Conservation (phyloP, 148 eudicot genomes). For the Spergularia marina region DNA sequence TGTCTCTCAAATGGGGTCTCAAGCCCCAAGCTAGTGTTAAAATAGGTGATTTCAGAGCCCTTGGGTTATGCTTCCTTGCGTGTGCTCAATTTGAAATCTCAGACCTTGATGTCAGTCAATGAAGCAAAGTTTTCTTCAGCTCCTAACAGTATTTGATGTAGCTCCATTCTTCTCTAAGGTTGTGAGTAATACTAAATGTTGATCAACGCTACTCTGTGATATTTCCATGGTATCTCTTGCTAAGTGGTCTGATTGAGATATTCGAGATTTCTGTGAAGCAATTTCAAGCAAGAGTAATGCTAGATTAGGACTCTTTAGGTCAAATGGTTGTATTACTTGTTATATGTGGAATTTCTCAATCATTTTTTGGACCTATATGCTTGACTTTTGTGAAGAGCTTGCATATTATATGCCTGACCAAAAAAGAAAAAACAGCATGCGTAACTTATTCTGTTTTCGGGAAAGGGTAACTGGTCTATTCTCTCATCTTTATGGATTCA, state of each 20-base stretch:
- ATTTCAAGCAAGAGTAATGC: not conserved
- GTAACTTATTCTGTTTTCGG: not conserved
- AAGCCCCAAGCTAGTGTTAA: not conserved
- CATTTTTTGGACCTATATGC: not conserved
- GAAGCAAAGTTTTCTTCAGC: not conserved
- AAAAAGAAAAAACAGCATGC: too few species aligned
- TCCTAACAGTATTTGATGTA: not conserved
- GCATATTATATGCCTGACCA: not conserved
- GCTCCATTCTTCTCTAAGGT: not conserved
- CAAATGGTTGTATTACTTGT: not conserved
- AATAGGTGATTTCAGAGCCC: not conserved
- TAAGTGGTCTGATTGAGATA: not conserved
- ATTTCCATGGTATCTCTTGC: not conserved
- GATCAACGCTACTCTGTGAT: not conserved
- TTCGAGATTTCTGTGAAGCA: too few species aligned
- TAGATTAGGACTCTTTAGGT: not conserved
- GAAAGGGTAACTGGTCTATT: not conserved
- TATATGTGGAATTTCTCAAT: not conserved
- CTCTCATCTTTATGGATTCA: not conserved
- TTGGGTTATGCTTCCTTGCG: not conserved
- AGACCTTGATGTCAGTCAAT: not conserved
- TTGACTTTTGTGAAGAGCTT: not conserved
- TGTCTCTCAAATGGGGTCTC: too few species aligned
- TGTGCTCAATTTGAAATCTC: not conserved
- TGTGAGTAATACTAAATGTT: not conserved